Evolutionary conservation across 345 rosid genomes (phyloP).

Genomic region (Hypericum androsaemum): DNA sequence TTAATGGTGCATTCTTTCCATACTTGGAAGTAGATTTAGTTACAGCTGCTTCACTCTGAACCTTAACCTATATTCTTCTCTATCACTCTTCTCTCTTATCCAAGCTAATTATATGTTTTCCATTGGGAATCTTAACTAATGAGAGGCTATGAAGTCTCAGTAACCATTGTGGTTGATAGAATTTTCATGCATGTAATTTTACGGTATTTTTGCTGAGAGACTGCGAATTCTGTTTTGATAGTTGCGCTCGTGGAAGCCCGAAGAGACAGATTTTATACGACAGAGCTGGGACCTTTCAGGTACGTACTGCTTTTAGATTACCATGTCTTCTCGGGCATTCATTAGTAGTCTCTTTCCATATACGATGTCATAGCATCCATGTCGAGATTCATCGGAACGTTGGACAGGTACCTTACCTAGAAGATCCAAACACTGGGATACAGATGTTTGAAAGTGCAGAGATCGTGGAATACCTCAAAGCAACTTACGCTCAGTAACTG

Average conservation of each 20-base stretch:
- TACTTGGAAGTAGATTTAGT: too few species aligned
- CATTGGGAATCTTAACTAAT: too few species aligned
- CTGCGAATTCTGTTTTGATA: slow-evolving; percentile 12
- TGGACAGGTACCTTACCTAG: slow-evolving; percentile 68
- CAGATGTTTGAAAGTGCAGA: slow-evolving; percentile 93
- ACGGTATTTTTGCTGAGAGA: neutral
- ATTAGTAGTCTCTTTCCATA: too few species aligned
- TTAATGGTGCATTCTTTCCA: too few species aligned
- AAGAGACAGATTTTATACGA: slow-evolving; percentile 53
- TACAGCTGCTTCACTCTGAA: too few species aligned
- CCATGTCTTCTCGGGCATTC: neutral
- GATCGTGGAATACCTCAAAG: slow-evolving; percentile 64
- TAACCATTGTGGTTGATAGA: too few species aligned
- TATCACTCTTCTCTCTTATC: too few species aligned
- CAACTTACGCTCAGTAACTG: slow-evolving; percentile 52
- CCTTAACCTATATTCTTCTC: too few species aligned
- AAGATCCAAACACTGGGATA: slow-evolving; percentile 90
- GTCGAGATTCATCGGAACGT: neutral
- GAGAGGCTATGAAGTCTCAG: too few species aligned
- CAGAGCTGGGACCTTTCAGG: slow-evolving; percentile 75
- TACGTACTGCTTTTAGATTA: slow-evolving; percentile 6
- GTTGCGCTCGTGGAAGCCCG: slow-evolving; percentile 87
- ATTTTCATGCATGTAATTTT: too few species aligned
- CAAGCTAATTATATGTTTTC: too few species aligned
- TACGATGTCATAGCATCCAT: too few species aligned